Percentiles rank a stretch among this genome's conserved stretches.
Conservation (phyloP, 73 alveolate species). For the Tetrahymena thermophila region DNA sequence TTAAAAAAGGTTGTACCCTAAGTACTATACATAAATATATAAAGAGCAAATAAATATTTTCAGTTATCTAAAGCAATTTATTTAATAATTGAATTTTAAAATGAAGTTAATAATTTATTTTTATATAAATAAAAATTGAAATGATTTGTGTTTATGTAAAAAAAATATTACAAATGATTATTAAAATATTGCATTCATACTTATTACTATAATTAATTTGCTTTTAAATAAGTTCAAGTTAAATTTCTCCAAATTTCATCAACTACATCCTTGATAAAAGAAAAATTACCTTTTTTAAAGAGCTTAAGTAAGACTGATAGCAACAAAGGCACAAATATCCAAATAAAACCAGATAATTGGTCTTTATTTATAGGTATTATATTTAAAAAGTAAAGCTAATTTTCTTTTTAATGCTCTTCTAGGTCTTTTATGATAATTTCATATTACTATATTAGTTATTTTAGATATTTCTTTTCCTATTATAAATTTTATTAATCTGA, state of each 20-base stretch:
- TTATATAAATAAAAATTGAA: no score
- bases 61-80: no score
- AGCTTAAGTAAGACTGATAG: neutral
- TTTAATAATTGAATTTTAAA: no score
- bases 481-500: neutral
- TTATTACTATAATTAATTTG: no score
- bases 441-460: neutral
- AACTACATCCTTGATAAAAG: neutral
- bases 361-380: neutral
- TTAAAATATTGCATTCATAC: no score
- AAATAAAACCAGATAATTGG: neutral
- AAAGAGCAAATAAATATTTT: no score
- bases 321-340: neutral
- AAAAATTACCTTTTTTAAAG: neutral
- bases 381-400: neutral
- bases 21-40: no score
- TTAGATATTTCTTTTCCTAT: neutral
- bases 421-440: neutral
- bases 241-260: neutral
- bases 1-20: no score
- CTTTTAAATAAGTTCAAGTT: no score
- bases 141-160: no score
- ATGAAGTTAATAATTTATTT: no score
- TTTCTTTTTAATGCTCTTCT: neutral
- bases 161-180: no score